phyloP scores from a whole-genome alignment of 108 stramenopile genomes.

The Craspedostauros australis region DNA sequence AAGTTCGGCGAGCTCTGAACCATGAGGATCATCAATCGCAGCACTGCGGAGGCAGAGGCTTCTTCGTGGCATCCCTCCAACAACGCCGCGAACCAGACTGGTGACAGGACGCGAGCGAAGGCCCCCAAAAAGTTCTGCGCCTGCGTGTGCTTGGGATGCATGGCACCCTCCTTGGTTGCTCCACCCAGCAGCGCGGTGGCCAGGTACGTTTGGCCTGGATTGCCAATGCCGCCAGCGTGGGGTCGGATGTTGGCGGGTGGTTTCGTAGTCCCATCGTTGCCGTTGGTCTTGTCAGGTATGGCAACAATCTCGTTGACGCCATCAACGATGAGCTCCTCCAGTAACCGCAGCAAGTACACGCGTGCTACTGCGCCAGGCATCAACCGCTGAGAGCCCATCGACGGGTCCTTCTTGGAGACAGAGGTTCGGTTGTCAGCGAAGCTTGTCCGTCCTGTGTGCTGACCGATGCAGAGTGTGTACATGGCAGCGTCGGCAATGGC shows the following conservation, averaged over 20 bases:
- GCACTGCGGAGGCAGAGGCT: constrained; percentile 73
- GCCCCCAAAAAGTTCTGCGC: constrained; percentile 82
- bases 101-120: constrained; percentile 80
- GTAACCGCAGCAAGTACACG: constrained; percentile 76
- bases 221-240: constrained; percentile 73
- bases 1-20: constrained; percentile 75
- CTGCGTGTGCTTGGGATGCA: constrained; percentile 76
- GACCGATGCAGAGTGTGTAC: constrained; percentile 69
- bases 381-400: constrained; percentile 17
- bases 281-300: constrained; percentile 28
- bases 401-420: background rate
- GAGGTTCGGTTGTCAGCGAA: background rate
- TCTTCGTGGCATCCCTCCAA: constrained; percentile 86
- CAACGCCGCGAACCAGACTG: constrained; percentile 87
- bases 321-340: constrained; percentile 86
- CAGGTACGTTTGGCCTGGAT: constrained; percentile 56
- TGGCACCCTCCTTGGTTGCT: constrained; percentile 28
- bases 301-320: constrained; percentile 85
- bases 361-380: constrained; percentile 68
- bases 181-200: constrained; percentile 33
- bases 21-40: constrained; percentile 85
- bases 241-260: constrained; percentile 38
- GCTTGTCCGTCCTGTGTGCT: constrained; percentile 19
- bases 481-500: constrained; percentile 80
- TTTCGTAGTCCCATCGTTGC: constrained; percentile 29